These are phyloP conservation scores for Rhizopus microsporus DNA, from an alignment of 371 early-diverging fungal species.

Conservation along the genomic window DNA sequence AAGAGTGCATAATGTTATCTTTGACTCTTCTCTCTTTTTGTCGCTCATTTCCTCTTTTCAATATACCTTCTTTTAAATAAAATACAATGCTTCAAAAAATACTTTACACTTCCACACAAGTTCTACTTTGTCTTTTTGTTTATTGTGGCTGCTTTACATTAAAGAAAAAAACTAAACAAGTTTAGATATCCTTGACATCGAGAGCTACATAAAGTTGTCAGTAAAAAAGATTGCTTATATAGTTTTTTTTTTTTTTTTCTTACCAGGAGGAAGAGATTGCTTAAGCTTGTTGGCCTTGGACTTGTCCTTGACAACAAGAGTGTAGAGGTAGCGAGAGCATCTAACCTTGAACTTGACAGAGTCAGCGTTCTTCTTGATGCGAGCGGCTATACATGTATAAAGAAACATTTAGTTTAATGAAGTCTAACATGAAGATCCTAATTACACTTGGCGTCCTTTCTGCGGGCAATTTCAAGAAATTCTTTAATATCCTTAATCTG, in stretches of 20 bases:
- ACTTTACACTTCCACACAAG: neutral
- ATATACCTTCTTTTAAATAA: neutral
- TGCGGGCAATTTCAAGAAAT: conserved; percentile 94
- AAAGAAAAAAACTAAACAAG: neutral
- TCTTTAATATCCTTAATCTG: conserved; percentile 97
- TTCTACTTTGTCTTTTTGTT: neutral
- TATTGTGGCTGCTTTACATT: conserved; percentile 2
- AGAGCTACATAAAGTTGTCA: conserved; percentile 12
- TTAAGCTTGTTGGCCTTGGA: conserved; percentile 94
- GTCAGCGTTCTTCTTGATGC: conserved; percentile 93
- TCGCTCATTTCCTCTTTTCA: neutral
- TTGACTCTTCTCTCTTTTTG: neutral
- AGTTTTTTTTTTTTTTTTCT: conserved; percentile 12
- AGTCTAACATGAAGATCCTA: neutral
- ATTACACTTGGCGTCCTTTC: conserved; percentile 89
- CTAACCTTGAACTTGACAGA: conserved; percentile 97
- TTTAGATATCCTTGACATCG: conserved; percentile 23
- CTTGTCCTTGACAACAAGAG: conserved; percentile 85
- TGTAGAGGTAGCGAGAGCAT: conserved; percentile 94
- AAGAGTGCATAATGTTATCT: neutral
- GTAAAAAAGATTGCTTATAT: neutral
- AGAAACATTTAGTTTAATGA: neutral
- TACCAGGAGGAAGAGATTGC: conserved; percentile 84
- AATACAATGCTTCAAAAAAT: neutral
- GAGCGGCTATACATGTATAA: conserved; percentile 59